A percentile compares a stretch with the other conserved stretches of the same genome.
phyloP scores from a whole-genome alignment of 2,329 filamentous ascomycete genomes.

The Spiromastix sp. region DNA sequence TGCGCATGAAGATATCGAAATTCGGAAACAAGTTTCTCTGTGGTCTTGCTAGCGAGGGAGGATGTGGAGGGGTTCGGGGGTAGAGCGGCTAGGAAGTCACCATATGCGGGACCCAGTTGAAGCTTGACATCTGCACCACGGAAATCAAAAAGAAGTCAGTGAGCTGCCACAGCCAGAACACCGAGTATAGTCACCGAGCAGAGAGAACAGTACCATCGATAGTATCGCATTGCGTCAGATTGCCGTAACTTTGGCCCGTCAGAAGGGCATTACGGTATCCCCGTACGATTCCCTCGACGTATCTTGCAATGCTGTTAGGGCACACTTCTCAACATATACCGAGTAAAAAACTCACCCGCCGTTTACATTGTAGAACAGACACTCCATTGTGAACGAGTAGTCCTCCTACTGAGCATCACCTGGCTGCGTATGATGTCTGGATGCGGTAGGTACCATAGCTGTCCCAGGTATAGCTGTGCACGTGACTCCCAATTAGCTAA shows the following conservation, averaged over 20 bases:
- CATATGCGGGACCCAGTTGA: constrained; percentile 90
- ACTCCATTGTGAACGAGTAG: constrained; percentile 55
- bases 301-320: constrained; percentile 45
- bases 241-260: constrained; percentile 82
- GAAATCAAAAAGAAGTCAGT: constrained; percentile 5
- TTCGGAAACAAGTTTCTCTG: constrained; percentile 94
- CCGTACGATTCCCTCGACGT: constrained; percentile 93
- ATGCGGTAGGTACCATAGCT: too few relatives aligned
- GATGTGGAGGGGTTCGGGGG: constrained; percentile 96
- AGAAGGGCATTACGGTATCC: constrained; percentile 93
- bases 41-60: constrained; percentile 84
- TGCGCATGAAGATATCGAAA: constrained; percentile 95
- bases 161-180: constrained; percentile 7
- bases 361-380: constrained; percentile 87
- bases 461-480: background rate
- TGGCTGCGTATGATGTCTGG: too few relatives aligned
- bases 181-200: background rate
- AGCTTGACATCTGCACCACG: constrained; percentile 74
- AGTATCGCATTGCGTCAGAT: constrained; percentile 93
- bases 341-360: constrained; percentile 58
- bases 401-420: too few relatives aligned
- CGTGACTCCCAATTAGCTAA: constrained; percentile 20
- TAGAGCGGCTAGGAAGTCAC: constrained; percentile 87
- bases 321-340: background rate
- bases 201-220: constrained; percentile 63